phyloP scores from a whole-genome alignment of 2,329 filamentous ascomycete genomes.

The Pseudocercospora crystallina region DNA sequence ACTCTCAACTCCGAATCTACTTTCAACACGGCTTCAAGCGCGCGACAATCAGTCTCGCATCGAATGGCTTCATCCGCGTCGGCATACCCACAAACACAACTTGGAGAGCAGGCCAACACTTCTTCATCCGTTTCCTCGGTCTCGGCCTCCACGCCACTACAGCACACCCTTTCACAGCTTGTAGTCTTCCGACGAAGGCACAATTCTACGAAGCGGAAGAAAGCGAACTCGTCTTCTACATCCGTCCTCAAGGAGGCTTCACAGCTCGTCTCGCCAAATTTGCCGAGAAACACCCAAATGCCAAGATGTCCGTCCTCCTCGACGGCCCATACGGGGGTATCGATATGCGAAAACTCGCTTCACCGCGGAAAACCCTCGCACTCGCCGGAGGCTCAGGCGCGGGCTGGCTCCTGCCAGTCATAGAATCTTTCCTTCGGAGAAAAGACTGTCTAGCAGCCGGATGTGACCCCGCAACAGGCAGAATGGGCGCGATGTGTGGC shows the following conservation, averaged over 20 bases:
- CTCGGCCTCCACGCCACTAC: constrained; percentile 47
- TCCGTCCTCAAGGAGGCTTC: constrained; percentile 51
- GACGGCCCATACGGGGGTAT: constrained; percentile 62
- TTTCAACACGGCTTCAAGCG: constrained; percentile 52
- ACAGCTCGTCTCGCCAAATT: constrained; percentile 47
- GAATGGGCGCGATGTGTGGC: constrained; percentile 11
- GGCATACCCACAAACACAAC: constrained; percentile 44
- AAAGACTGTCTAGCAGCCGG: constrained; percentile 17
- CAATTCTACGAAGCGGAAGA: constrained; percentile 16
- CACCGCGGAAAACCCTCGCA: constrained; percentile 48
- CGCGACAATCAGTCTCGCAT: constrained; percentile 44
- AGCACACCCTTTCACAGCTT: constrained; percentile 58
- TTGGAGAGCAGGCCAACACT: constrained; percentile 57
- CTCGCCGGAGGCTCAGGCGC: constrained; percentile 59
- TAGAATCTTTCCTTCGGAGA: constrained; percentile 40
- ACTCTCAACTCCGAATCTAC: constrained; percentile 48
- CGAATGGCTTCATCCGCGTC: constrained; percentile 45
- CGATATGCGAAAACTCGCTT: constrained; percentile 36
- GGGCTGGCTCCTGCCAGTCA: constrained; percentile 52
- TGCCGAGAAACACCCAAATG: constrained; percentile 34
- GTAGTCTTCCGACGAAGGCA: constrained; percentile 44
- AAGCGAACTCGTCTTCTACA: constrained; percentile 54
- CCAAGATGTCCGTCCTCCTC: constrained; percentile 48
- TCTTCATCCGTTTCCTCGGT: constrained; percentile 55
- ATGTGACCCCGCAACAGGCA: constrained; percentile 10